These are phyloP conservation scores for Cocos nucifera DNA, from an alignment of 176 grass and related monocot species.

Conservation along the genomic window DNA sequence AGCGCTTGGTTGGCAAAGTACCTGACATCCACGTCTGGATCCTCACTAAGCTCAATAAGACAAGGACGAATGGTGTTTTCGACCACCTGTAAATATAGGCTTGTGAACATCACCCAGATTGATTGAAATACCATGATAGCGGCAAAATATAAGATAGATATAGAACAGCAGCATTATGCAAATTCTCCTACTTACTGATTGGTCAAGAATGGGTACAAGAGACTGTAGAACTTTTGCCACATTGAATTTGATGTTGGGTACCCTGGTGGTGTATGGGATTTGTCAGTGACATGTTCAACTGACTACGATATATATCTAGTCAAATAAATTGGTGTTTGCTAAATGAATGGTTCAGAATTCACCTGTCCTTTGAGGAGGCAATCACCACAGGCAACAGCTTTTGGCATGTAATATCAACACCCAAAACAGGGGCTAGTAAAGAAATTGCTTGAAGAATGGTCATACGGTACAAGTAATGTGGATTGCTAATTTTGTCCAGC, in stretches of 20 bases:
- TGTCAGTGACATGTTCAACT: background rate
- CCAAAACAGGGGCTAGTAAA: conserved; percentile 74
- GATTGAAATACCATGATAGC: no score
- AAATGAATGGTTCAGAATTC: background rate
- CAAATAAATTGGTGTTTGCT: no score
- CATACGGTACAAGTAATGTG: conserved; percentile 89
- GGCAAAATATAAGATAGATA: background rate
- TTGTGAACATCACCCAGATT: background rate
- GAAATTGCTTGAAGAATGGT: conserved; percentile 74
- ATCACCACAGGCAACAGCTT: conserved; percentile 72
- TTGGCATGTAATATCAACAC: conserved; percentile 79
- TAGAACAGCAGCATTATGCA: background rate
- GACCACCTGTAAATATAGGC: conserved; percentile 41
- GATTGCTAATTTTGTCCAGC: conserved; percentile 82
- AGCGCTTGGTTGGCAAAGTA: conserved; percentile 75
- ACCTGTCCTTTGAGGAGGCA: conserved; percentile 88
- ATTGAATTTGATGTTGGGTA: conserved; percentile 97
- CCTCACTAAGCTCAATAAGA: conserved; percentile 82
- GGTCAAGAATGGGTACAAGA: conserved; percentile 64
- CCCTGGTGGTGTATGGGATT: conserved; percentile 35
- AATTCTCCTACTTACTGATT: conserved; percentile 43
- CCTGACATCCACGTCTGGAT: conserved; percentile 91
- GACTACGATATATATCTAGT: no score
- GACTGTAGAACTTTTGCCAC: conserved; percentile 84
- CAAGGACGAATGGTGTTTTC: conserved; percentile 73